A percentile compares a stretch with the other conserved stretches of the same genome.
These are phyloP conservation scores for Diversispora eburnea DNA, from an alignment of 192 early-diverging fungal genomes.

Conservation along the genomic window DNA sequence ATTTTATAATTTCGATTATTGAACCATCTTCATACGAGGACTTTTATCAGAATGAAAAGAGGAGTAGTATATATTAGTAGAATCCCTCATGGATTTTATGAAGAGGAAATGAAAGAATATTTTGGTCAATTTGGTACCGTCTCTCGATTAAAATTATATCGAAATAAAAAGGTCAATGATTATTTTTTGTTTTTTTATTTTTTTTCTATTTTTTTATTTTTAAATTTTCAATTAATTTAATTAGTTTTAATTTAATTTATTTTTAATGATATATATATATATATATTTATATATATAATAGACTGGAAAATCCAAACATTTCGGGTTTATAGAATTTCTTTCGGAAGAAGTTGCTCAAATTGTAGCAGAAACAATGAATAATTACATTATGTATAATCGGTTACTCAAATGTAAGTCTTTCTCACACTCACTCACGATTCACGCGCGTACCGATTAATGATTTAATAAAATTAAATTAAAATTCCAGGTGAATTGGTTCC, in stretches of 20 bases:
- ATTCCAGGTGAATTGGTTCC: constrained; percentile 56
- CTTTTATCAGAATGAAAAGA: constrained; percentile 34
- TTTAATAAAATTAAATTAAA: constrained; percentile 30
- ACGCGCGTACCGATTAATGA: neutral
- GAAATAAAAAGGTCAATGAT: constrained; percentile 76
- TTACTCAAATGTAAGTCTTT: constrained; percentile 69
- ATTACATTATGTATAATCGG: constrained; percentile 82
- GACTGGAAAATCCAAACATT: constrained; percentile 92
- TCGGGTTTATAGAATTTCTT: constrained; percentile 90
- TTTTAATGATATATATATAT: constrained; percentile 21
- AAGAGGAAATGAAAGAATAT: constrained; percentile 85
- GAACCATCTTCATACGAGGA: too few species aligned
- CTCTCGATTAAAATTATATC: constrained; percentile 68
- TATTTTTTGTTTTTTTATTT: constrained; percentile 23
- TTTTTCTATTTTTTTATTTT: neutral
- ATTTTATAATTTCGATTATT: too few species aligned
- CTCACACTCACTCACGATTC: constrained; percentile 16
- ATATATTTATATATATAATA: constrained; percentile 1
- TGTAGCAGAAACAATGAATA: constrained; percentile 95
- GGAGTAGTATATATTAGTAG: constrained; percentile 87
- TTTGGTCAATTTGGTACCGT: constrained; percentile 94
- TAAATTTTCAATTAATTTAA: neutral
- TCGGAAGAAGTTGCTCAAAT: constrained; percentile 78
- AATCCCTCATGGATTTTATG: constrained; percentile 96
- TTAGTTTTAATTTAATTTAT: neutral